Evolutionary conservation across 208 protist genomes (phyloP), one percentile per base, ranked within the genome.

Genomic region (Acanthamoeba castellanii): DNA sequence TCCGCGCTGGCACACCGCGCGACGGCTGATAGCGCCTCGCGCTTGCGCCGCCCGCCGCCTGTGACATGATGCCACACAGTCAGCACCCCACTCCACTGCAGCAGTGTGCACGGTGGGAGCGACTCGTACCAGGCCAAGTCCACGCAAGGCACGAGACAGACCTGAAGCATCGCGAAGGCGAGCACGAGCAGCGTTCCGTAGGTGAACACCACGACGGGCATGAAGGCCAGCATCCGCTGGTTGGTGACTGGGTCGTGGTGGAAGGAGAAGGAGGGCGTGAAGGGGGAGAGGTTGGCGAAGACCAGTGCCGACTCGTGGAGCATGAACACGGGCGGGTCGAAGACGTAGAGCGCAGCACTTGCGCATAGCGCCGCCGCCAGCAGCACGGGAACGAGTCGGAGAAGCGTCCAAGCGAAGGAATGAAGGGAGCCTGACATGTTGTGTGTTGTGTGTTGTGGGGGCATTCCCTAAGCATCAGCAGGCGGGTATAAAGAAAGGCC

Each of bases 271-370:
- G 81, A 88, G 7, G 50, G 45, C 6, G 52, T 64, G 47, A 66
- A 64, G 16, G 32, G 6, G 2, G 81, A 42, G 20, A 88, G 11
- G 13, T 14, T 9, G 9, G 81, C 32, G 30, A 88, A 88, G 30
- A 88, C 81, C 27, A 88, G 81, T 1, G 81, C 81, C n/a, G 81
- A 88, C 16, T 88, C 81, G 81, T 88, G 81, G 7, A 88, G 45
- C 34, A 88, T 47, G 25, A 66, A 88, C 81, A 47, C 50, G 25
- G 45, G 52, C n/a, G 81, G 27, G 30, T 88, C 11, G 81, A 88
- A 88, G 25, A 42, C 52, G 25, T 66, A 64, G 14, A 88, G 50
- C 81, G 30, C 52, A 42, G 20, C 50, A 25, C 50, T 88, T 42
- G 32, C 34, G n/a, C 42, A n/a, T 0, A 88, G 81, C 8, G 50